Base-by-base conservation (phyloP, 1,284 basidiomycete genomes). In the Ustilago nuda region DNA sequence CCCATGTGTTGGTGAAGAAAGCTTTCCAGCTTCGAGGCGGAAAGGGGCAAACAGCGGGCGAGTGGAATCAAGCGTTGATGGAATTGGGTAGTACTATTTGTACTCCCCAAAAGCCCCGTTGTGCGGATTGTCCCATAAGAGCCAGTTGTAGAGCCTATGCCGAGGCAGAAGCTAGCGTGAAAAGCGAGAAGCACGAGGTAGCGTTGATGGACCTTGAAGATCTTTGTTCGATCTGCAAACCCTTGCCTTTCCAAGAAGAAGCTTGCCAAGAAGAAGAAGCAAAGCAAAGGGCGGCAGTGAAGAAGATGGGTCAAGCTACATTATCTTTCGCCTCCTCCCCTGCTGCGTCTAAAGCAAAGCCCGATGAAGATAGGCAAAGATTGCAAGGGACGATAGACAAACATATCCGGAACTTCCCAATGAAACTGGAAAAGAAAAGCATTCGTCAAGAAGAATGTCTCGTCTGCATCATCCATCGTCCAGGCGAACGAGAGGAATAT, bases 351-450 rank as follows among this genome's bases (percentile, higher is more conserved):
- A 59, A 77, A 36, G 30, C 53, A 15, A 12, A 32, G 8, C n/a
- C 53, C 1, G 37, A 55, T 27, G 2, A 23, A 35, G 59, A 33
- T n/a, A 32, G 0, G 8, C n/a, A 12, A 53, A 35, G n/a, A 9
- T 9, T 33, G 7, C 37, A 36, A 60, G 35, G 12, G 8, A 41
- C 59, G n/a, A 61, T 72, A 32, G 77, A 76, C 56, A 59, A 51
- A 23, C 74, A 79, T 67, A 92, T 94, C 35, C 92, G 90, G 9
- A 87, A 90, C 19, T 98, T 92, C 85, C 96, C 96, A 0, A 94
- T 97, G 92, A 93, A 92, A 82, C 90, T 89, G 12, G 90, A 91
- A 65, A 92, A 92, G 78, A 95, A 95, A 87, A 93, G 91, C 81
- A 90, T 91, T 3, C 88, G 94, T 45, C 91, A 93, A 81, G 95